Conservation (phyloP, 2,329 filamentous ascomycete species). For the Byssoonygena ceratinophila region DNA sequence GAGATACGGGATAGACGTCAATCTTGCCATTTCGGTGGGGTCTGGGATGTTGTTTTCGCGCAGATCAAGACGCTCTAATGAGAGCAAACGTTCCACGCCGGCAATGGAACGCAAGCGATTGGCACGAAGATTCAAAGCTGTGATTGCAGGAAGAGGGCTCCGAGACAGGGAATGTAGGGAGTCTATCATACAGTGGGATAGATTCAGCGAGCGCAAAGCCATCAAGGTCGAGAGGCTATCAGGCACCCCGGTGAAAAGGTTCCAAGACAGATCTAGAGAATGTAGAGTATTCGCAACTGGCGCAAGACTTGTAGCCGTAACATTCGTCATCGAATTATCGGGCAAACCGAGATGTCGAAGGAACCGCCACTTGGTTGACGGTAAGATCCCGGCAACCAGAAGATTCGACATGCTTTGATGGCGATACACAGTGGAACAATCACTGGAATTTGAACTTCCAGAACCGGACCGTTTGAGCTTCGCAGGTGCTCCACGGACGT, state of each 20-base stretch:
- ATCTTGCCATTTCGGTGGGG: slow-evolving; percentile 74
- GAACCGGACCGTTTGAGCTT: slow-evolving; percentile 81
- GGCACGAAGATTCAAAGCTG: slow-evolving; percentile 77
- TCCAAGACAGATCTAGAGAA: slow-evolving; percentile 84
- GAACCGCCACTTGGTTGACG: slow-evolving; percentile 87
- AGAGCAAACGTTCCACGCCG: slow-evolving; percentile 78
- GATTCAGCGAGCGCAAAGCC: slow-evolving; percentile 78
- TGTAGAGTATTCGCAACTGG: slow-evolving; percentile 81
- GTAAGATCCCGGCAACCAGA: slow-evolving; percentile 58
- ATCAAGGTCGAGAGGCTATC: slow-evolving; percentile 80
- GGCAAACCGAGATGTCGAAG: slow-evolving; percentile 81
- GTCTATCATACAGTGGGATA: slow-evolving; percentile 96
- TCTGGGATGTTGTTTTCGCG: slow-evolving; percentile 87
- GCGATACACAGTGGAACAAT: slow-evolving; percentile 41
- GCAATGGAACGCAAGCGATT: slow-evolving; percentile 81
- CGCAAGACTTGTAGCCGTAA: slow-evolving; percentile 62
- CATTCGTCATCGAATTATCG: slow-evolving; percentile 77
- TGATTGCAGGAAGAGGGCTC: slow-evolving; percentile 84
- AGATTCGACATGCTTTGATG: slow-evolving; percentile 68
- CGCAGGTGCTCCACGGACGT: slow-evolving; percentile 54
- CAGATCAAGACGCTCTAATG: slow-evolving; percentile 79
- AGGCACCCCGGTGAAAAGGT: slow-evolving; percentile 87
- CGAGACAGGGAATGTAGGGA: slow-evolving; percentile 77
- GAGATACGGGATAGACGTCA: slow-evolving; percentile 85
- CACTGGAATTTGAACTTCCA: slow-evolving; percentile 79